Evolutionary conservation across 768 basidiomycete species (phyloP), one percentile per base, ranked within the genome.

Genomic region (Chalciporus chontae): DNA sequence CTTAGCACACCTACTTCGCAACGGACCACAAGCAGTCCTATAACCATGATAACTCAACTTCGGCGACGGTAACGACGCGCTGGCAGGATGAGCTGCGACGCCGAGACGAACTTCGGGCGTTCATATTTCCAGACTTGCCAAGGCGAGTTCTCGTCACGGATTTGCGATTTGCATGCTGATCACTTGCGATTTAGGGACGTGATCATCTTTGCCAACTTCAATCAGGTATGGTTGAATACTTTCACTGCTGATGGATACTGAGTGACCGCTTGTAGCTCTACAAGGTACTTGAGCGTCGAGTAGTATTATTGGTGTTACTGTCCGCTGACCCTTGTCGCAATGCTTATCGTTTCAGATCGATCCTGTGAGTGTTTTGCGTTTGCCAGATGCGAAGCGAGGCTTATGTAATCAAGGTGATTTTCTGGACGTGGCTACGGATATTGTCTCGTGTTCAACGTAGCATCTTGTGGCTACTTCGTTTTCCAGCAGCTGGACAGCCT

Each of bases 391-490:
- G 8, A 21, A 21, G 6, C 8, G 17, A 47, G 26, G n/a, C 52
- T 57, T 15, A 59, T 13, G 26, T 14, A 45, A 49, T 47, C 34
- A 15, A 75, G 74, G 45, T 58, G 10, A 71, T 77, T 55, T 78
- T 78, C 54, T 66, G 68, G 52, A 68, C 71, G n/a, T 79, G 77
- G 77, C 62, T 79, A 34, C 69, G 67, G 29, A 78, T 79, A 46
- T 68, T 79, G 17, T 56, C 61, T 14, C 61, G 66, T 45, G 71
- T 76, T 38, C 73, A 69, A 14, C 69, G 69, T 15, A 77, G 77
- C 47, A 71, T 79, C 44, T 69, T 79, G n/a, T 79, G 77, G 77
- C 64, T 79, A 1, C 67, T 79, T 40, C 77, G 77, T 19, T 79
- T 79, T 53, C 77, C 77, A 7, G 63, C 69, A 1, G 64, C 75